These are phyloP conservation scores for Ceratobasidium sp. DNA, from an alignment of 1,284 basidiomycete genomes.

Conservation along the genomic window DNA sequence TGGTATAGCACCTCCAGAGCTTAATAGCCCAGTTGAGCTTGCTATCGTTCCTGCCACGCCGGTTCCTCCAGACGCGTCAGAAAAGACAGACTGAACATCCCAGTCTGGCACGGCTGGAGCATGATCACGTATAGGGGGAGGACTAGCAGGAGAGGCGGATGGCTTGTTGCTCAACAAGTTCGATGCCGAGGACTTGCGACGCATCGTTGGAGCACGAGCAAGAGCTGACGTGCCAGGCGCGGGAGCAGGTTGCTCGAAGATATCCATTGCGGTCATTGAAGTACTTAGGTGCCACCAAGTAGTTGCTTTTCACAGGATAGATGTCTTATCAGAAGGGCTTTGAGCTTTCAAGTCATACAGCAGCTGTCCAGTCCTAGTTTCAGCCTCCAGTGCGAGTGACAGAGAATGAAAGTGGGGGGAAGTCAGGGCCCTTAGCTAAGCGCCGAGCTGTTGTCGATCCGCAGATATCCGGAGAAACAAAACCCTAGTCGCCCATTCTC, in stretches of 20 bases:
- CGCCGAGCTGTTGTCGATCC: slow-evolving; percentile 19
- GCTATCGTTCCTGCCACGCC: slow-evolving; percentile 46
- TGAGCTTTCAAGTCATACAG: background rate
- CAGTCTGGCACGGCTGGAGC: slow-evolving; percentile 62
- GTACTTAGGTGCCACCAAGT: background rate
- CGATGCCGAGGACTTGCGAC: slow-evolving; percentile 84
- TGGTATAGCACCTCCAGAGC: background rate
- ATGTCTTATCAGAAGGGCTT: background rate
- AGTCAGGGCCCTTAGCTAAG: background rate
- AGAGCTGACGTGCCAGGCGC: slow-evolving; percentile 29
- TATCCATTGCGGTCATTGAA: slow-evolving; percentile 34
- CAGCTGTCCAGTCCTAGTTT: background rate
- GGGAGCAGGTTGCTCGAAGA: slow-evolving; percentile 7
- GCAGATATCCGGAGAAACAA: slow-evolving; percentile 34
- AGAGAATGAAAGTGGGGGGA: background rate
- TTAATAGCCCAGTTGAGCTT: slow-evolving; percentile 7
- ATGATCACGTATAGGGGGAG: slow-evolving; percentile 47
- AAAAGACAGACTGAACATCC: slow-evolving; percentile 72
- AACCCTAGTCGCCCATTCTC: slow-evolving; percentile 25
- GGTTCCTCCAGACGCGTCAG: slow-evolving; percentile 58
- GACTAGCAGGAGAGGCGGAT: slow-evolving; percentile 20
- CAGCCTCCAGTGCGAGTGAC: background rate
- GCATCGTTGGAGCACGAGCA: slow-evolving; percentile 63
- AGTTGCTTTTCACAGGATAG: background rate
- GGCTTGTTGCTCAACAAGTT: slow-evolving; percentile 74